Evolutionary conservation across 2,329 filamentous ascomycete species (phyloP).

Genomic region (Neofusicoccum umdonicola): DNA sequence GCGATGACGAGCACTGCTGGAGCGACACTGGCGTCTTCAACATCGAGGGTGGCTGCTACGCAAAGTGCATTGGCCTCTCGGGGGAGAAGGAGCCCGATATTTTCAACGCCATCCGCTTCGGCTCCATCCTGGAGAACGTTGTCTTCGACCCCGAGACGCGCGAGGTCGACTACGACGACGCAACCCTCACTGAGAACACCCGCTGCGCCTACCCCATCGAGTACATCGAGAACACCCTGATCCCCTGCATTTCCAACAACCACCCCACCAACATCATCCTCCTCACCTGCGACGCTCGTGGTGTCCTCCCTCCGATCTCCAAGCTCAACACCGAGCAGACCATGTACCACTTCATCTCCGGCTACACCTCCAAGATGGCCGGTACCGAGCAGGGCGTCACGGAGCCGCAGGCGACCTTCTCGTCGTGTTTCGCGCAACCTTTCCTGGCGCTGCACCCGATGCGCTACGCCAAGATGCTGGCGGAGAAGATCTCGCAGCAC

Average conservation of each 20-base stretch:
- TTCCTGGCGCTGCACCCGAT: constrained; percentile 99
- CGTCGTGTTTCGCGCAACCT: constrained; percentile 97
- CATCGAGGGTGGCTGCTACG: constrained; percentile 99
- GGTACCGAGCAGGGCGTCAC: constrained; percentile 96
- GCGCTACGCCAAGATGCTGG: constrained; percentile 98
- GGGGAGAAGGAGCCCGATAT: constrained; percentile 99
- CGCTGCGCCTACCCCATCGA: constrained; percentile 98
- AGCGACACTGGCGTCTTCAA: constrained; percentile 96
- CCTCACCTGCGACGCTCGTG: constrained; percentile 94
- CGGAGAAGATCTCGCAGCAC: constrained; percentile 95
- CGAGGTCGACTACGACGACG: constrained; percentile 91
- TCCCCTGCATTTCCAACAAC: constrained; percentile 82
- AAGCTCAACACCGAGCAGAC: constrained; percentile 93
- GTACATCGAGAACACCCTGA: constrained; percentile 98
- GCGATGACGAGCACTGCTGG: constrained; percentile 99
- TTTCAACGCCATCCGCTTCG: constrained; percentile 91
- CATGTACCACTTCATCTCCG: constrained; percentile 99
- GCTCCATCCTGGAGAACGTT: constrained; percentile 96
- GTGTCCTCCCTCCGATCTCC: constrained; percentile 95
- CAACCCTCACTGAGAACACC: constrained; percentile 96
- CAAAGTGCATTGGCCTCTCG: constrained; percentile 96
- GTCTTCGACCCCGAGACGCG: constrained; percentile 92
- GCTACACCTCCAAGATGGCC: constrained; percentile 99
- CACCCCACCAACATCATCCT: constrained; percentile 98
- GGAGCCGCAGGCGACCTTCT: constrained; percentile 98